A percentile compares a stretch with the other conserved stretches of the same genome.
These are phyloP conservation scores for Neocatenulostroma microsporum DNA, from an alignment of 2,329 filamentous ascomycete genomes.

Conservation along the genomic window DNA sequence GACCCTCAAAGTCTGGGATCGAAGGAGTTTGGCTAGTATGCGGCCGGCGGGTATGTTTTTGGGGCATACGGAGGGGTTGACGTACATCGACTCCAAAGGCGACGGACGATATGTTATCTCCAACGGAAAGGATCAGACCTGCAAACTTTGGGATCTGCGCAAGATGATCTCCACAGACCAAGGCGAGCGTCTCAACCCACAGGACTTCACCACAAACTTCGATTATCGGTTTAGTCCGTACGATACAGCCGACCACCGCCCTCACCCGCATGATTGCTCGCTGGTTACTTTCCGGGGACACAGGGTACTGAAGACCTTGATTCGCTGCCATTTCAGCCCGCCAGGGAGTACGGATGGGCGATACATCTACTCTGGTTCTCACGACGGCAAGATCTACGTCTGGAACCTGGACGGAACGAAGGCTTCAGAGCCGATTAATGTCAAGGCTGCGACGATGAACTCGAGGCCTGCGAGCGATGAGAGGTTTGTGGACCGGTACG, in stretches of 20 bases:
- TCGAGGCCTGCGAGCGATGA: constrained; percentile 50
- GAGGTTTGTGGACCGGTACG: constrained; percentile 49
- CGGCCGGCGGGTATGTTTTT: constrained; percentile 58
- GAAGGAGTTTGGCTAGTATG: constrained; percentile 58
- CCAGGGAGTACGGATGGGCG: constrained; percentile 75
- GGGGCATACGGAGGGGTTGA: constrained; percentile 58
- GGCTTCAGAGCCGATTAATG: constrained; percentile 64
- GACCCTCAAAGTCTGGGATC: constrained; percentile 93
- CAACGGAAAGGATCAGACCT: constrained; percentile 93
- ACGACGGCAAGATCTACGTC: constrained; percentile 84
- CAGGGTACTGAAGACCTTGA: constrained; percentile 78
- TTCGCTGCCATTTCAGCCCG: constrained; percentile 91
- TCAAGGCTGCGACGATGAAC: constrained; percentile 60
- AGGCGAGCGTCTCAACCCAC: constrained; percentile 50
- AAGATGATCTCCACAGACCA: constrained; percentile 72
- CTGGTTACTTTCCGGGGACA: constrained; percentile 92
- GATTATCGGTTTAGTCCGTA: constrained; percentile 68
- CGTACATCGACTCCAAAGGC: constrained; percentile 71
- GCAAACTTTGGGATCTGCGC: constrained; percentile 93
- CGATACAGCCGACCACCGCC: constrained; percentile 57
- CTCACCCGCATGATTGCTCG: constrained; percentile 79
- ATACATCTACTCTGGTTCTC: constrained; percentile 88
- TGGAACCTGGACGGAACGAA: constrained; percentile 90
- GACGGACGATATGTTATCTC: constrained; percentile 84
- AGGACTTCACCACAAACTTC: constrained; percentile 55